phyloP scores from a whole-genome alignment of 164 flowering plant genomes.

The Aristolochia fimbriata region DNA sequence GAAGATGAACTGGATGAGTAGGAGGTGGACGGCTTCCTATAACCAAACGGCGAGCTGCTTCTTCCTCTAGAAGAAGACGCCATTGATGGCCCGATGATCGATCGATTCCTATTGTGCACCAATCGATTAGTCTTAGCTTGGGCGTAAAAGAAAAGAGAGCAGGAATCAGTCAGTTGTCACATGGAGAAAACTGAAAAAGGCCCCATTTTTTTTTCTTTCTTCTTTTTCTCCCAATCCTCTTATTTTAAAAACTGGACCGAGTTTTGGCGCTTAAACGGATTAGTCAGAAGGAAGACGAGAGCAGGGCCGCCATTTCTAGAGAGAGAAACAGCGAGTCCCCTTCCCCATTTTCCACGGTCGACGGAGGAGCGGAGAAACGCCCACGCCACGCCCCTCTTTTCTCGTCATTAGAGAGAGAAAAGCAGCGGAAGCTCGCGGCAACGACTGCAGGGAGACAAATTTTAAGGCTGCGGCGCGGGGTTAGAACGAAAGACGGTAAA shows the following conservation, averaged over 20 bases:
- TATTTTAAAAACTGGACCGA: neutral
- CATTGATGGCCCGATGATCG: slow-evolving; percentile 29
- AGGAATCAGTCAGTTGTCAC: neutral
- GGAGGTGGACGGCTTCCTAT: slow-evolving; percentile 54
- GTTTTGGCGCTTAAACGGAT: neutral
- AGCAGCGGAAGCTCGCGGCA: neutral
- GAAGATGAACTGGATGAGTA: slow-evolving; percentile 65
- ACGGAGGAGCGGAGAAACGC: neutral
- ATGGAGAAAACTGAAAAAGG: slow-evolving; percentile 1
- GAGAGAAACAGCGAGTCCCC: neutral
- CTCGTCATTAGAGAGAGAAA: neutral
- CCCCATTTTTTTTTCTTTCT: neutral
- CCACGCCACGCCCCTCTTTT: neutral
- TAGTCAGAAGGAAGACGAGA: neutral
- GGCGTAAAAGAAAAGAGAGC: slow-evolving; percentile 4
- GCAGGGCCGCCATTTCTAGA: slow-evolving; percentile 1
- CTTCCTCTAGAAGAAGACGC: slow-evolving; percentile 58
- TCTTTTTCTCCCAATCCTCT: neutral
- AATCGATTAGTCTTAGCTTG: slow-evolving; percentile 4
- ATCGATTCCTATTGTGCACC: slow-evolving; percentile 9
- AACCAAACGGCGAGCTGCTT: slow-evolving; percentile 81
- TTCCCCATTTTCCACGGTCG: neutral
- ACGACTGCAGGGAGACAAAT: neutral
- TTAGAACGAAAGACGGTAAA: neutral
- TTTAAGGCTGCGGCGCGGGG: neutral